Base-by-base conservation (phyloP, 495 filamentous ascomycete genomes). In the Entonaema liquescens region DNA sequence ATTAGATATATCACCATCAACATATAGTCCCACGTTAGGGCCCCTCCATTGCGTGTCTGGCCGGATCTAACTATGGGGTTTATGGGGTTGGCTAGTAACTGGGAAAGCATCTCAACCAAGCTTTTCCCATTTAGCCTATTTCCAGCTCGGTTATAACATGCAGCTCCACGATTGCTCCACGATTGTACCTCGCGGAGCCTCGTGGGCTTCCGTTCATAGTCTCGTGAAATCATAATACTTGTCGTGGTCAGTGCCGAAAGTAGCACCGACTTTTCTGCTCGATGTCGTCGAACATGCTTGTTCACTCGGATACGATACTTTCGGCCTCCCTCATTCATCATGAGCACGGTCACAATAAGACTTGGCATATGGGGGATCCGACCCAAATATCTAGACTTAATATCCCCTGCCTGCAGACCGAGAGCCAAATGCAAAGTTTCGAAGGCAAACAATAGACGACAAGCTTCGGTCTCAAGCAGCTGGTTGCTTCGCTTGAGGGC, bases 321-420 rank as follows among this genome's bases (percentile, higher is more conserved):
- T 55, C 2, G 53, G 31, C 13, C 31, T 38, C 33, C 25, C 12
- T 35, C n/a, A 8, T 23, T 40, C 35, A 23, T 59, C 70, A 59
- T 59, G 49, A 56, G 56, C 65, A 60, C 50, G 50, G 42, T 53
- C 61, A 61, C 68, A 61, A 68, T 35, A 47, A 68, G 59, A 35
- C 70, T 73, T 73, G 70, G 65, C 70, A 73, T 62, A 61, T 73
- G 61, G 61, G 65, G 61, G 52, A 73, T 68, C 65, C 64, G 54
- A 62, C 65, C 60, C 59, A 42, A 68, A 25, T 59, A 29, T 67
- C 60, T 65, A 11, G 61, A 57, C 36, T 64, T 33, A 36, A 54
- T 53, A 53, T 53, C 29, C 29, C 28, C 49, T 52, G 35, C 36
- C 53, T 54, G 38, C 38, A 61, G 70, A 68, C 70, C 64, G 65